Conservation (phyloP, 306 rosid species). For the Fragaria iinumae region DNA sequence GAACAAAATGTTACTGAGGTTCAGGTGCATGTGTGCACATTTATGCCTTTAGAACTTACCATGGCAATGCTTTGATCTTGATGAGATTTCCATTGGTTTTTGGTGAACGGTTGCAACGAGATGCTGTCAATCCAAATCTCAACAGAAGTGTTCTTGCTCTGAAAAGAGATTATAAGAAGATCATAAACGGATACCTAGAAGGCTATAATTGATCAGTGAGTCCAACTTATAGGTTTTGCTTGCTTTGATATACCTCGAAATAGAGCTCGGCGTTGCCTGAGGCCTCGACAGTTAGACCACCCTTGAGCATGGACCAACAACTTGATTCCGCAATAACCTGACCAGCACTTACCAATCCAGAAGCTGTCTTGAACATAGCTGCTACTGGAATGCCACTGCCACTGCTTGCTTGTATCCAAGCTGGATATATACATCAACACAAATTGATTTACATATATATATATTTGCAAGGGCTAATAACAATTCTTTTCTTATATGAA, state of each 20-base stretch:
- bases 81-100: conserved; percentile 57
- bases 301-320: conserved; percentile 91
- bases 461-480: no score
- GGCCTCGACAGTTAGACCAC: conserved; percentile 52
- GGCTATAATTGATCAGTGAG: neutral
- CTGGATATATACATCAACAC: conserved; percentile 16
- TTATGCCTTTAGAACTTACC: conserved; percentile 22
- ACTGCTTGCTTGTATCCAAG: conserved; percentile 56
- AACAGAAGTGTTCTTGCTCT: conserved; percentile 50
- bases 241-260: conserved; percentile 49
- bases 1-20: neutral
- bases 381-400: conserved; percentile 31
- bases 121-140: conserved; percentile 65
- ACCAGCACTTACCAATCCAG: conserved; percentile 40
- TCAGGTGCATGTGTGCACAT: neutral
- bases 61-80: conserved; percentile 47
- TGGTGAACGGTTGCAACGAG: conserved; percentile 69
- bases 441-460: neutral
- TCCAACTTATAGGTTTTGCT: neutral
- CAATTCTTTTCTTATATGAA: no score
- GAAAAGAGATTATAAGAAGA: neutral
- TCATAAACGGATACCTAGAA: neutral
- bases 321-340: conserved; percentile 42
- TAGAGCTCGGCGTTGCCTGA: conserved; percentile 54
- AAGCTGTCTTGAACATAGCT: conserved; percentile 49